A percentile compares a stretch with the other conserved stretches of the same genome.
Conservation (phyloP, 805 yeast species). For the Cyberlindnera suaveolens region DNA sequence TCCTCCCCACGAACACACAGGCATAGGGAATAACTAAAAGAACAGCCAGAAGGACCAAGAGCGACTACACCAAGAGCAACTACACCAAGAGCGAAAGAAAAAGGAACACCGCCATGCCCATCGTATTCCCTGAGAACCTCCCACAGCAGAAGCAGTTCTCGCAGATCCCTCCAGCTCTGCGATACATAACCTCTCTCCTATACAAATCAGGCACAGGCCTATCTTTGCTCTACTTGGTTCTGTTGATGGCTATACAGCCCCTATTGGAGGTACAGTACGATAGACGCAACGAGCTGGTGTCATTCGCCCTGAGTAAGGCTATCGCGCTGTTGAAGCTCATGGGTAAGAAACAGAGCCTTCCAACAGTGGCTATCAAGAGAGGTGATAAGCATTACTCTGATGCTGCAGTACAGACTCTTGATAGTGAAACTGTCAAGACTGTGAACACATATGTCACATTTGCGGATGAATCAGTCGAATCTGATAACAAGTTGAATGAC, state of each 20-base stretch:
- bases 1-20: not conserved
- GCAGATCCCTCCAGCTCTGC: conserved; percentile 19
- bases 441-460: conserved; percentile 9
- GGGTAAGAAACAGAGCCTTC: conserved; percentile 27
- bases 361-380: conserved; percentile 37
- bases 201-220: conserved; percentile 31
- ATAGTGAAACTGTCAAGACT: not conserved
- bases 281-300: conserved; percentile 31
- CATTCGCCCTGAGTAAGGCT: conserved; percentile 24
- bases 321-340: conserved; percentile 23
- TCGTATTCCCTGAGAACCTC: conserved; percentile 20
- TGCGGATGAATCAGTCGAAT: conserved; percentile 6
- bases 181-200: conserved; percentile 23
- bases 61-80: not conserved
- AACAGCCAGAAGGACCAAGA: not conserved
- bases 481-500: conserved; percentile 11
- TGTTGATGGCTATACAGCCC: conserved; percentile 35
- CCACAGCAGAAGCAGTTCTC: conserved; percentile 4
- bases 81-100: too few relatives aligned
- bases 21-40: too few relatives aligned
- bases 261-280: conserved; percentile 31
- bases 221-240: conserved; percentile 25
- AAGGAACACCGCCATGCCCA: not conserved
- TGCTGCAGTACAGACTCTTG: conserved; percentile 24
- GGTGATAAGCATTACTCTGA: conserved; percentile 33